Conservation (phyloP, 495 filamentous ascomycete species). For the Baudoinia panamericana region DNA sequence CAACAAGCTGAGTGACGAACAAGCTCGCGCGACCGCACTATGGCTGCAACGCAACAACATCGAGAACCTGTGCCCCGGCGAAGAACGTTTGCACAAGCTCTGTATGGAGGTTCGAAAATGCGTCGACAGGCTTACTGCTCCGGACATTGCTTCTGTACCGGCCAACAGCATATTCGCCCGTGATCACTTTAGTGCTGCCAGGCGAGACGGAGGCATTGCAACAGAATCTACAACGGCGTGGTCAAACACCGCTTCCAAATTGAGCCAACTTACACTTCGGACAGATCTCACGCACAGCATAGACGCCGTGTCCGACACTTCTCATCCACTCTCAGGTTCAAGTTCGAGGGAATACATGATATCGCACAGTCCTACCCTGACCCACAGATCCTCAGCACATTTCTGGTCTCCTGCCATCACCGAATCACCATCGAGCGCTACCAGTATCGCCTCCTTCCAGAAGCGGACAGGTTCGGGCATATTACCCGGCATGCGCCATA, state of each 20-base stretch:
- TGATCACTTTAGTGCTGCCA: constrained; percentile 73
- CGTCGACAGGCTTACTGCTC: constrained; percentile 71
- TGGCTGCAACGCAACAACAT: constrained; percentile 74
- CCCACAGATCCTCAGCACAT: constrained; percentile 64
- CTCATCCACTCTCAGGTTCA: constrained; percentile 10
- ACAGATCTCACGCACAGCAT: constrained; percentile 13
- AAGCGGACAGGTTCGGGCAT: constrained; percentile 28
- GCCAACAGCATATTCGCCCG: constrained; percentile 76
- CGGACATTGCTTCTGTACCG: constrained; percentile 83
- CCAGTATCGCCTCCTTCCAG: constrained; percentile 33
- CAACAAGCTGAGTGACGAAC: constrained; percentile 93
- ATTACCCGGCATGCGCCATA: constrained; percentile 41
- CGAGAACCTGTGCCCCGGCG: constrained; percentile 90
- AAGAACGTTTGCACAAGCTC: constrained; percentile 90
- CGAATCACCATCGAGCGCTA: constrained; percentile 35
- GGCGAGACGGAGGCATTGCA: too few species aligned
- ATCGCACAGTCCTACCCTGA: constrained; percentile 51
- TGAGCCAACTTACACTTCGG: not conserved
- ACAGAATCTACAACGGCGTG: too few species aligned
- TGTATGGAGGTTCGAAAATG: constrained; percentile 81
- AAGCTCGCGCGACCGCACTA: constrained; percentile 69
- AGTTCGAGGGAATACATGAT: constrained; percentile 59
- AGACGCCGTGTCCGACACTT: constrained; percentile 9
- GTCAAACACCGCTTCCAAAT: too few species aligned
- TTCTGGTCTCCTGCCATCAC: constrained; percentile 74